Conservation (phyloP, 2,329 filamentous ascomycete species). For the Delphinella strobiligena region DNA sequence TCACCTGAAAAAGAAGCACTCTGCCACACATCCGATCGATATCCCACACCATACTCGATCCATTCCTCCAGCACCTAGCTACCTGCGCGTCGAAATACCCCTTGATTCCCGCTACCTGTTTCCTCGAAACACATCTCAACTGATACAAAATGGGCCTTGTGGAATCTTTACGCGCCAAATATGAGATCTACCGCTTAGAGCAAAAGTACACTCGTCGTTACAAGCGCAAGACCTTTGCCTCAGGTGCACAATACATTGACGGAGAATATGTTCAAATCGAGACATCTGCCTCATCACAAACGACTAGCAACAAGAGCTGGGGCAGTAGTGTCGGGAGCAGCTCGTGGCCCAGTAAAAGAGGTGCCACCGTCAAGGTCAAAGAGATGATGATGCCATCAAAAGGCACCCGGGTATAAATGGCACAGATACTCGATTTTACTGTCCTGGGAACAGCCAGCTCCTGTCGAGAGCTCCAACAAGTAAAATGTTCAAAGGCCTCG, state of each 20-base stretch:
- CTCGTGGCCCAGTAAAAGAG: background rate
- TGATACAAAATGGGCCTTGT: slow-evolving; percentile 58
- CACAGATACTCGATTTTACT: too few relatives aligned
- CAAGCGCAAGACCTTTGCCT: slow-evolving; percentile 79
- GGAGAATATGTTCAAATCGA: slow-evolving; percentile 78
- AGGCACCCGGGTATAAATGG: background rate
- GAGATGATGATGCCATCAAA: slow-evolving; percentile 3
- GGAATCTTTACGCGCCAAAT: slow-evolving; percentile 64
- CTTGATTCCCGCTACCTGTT: too few relatives aligned
- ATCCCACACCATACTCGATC: too few relatives aligned
- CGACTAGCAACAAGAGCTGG: slow-evolving; percentile 2
- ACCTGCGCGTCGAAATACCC: too few relatives aligned
- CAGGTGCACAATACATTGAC: slow-evolving; percentile 83
- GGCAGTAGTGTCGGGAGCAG: background rate
- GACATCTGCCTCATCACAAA: slow-evolving; percentile 4
- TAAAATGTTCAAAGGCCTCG: too few relatives aligned
- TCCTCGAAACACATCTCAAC: slow-evolving; percentile 6
- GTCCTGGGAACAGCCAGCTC: too few relatives aligned
- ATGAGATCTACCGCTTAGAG: slow-evolving; percentile 90
- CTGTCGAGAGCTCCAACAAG: too few relatives aligned
- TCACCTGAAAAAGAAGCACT: too few relatives aligned
- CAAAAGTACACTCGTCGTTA: slow-evolving; percentile 88
- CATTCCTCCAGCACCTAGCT: too few relatives aligned
- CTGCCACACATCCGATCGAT: too few relatives aligned
- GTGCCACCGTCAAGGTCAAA: slow-evolving; percentile 1